These are phyloP conservation scores for Plasmodium relictum DNA, from an alignment of 169 alveolate species.

Conservation along the genomic window DNA sequence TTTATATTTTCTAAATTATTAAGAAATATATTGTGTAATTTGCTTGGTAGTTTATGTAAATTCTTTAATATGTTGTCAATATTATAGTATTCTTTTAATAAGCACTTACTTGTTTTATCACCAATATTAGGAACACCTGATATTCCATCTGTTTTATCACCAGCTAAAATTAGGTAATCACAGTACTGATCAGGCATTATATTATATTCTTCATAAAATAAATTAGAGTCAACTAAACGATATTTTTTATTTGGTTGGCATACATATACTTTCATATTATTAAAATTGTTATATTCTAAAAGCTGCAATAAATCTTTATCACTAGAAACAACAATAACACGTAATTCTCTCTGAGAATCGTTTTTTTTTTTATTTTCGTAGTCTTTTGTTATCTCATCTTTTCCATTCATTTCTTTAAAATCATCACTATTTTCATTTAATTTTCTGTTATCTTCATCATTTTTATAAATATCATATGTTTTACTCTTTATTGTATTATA, in stretches of 20 bases:
- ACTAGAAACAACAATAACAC: slow-evolving; percentile 82
- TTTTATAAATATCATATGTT: not conserved
- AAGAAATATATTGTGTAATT: slow-evolving; percentile 25
- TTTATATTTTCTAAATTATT: slow-evolving; percentile 59
- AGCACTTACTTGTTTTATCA: slow-evolving; percentile 85
- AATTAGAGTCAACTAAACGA: slow-evolving; percentile 81
- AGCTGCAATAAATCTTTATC: slow-evolving; percentile 86
- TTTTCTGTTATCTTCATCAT: slow-evolving; percentile 21
- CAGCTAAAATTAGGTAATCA: slow-evolving; percentile 85
- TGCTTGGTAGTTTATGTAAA: slow-evolving; percentile 37
- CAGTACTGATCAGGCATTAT: slow-evolving; percentile 63
- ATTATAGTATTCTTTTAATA: slow-evolving; percentile 78
- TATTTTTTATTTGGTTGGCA: slow-evolving; percentile 86
- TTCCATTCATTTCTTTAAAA: not conserved
- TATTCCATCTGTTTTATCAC: slow-evolving; percentile 86
- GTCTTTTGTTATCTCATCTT: not conserved
- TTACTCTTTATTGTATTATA: slow-evolving; percentile 36
- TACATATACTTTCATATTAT: slow-evolving; percentile 77
- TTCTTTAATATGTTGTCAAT: slow-evolving; percentile 75
- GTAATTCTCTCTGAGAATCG: slow-evolving; percentile 54
- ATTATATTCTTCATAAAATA: slow-evolving; percentile 81
- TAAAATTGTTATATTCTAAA: slow-evolving; percentile 76
- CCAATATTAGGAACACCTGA: slow-evolving; percentile 87
- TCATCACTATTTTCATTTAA: not conserved
- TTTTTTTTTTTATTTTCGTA: slow-evolving; percentile 3